Base-by-base conservation (phyloP, 2,329 filamentous ascomycete species). In the Colletotrichum plurivorum region DNA sequence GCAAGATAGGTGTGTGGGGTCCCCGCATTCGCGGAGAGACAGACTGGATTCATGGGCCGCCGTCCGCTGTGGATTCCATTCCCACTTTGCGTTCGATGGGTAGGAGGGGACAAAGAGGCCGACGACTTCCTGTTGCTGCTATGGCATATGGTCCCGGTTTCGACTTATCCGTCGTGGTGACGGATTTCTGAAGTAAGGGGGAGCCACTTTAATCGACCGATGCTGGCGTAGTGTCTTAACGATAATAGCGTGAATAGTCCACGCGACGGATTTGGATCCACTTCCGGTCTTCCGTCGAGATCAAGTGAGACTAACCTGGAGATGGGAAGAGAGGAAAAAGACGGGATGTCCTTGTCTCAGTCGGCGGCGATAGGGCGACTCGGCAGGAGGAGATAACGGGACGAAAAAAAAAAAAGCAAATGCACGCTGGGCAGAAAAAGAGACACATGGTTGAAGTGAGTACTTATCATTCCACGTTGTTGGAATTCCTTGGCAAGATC, bases 11-110 rank as follows among this genome's bases (percentile, higher is more conserved):
- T 15, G 55, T 59, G 63, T 43, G 63, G 63, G 63, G 63, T 61
- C 63, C 63, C 63, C 63, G 57, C 56, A 61, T 61, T 61, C 63
- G 63, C 63, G 63, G 63, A 66, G 63, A 49, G 55, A 36, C 31
- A 36, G 22, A 36, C 7, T 36, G 31, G 8, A 36, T 36, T 36
- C 55, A 59, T 51, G 56, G 56, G 45, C 45, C 56, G 45, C 45
- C 56, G n/a, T 27, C 63, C 56, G 56, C 63, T 61, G 63, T 61
- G 20, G 41, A 55, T 39, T 7, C 41, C 20, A 20, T 22, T 18
- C n/a, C 45, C 49, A n/a, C 25, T 18, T n/a, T 20, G 18, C 18
- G 46, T 13, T 16, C 13, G 5, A 13, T 10, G 7, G 8, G 4
- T 1, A 49, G 12, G 20, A 12, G 1, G 12, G 46, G 18, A 22